Evolutionary conservation across 176 grass and related monocot genomes (phyloP).

Genomic region (Rhipidocladum racemiflorum): DNA sequence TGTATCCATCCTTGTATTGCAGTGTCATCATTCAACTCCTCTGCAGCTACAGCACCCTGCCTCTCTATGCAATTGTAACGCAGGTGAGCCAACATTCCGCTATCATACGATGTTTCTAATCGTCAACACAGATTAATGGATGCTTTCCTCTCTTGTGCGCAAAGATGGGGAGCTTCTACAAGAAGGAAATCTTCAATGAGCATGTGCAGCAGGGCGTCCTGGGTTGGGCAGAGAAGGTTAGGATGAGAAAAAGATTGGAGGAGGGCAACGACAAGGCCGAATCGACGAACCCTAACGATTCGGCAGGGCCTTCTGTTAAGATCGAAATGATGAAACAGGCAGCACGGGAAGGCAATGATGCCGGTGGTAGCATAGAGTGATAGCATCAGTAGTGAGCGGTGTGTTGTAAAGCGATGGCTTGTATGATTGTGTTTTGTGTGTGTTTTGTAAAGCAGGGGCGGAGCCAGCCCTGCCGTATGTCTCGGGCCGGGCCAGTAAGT

Average conservation of each 20-base stretch:
- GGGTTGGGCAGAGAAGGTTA: conserved; percentile 69
- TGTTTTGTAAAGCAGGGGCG: too few species aligned
- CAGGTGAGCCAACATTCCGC: conserved; percentile 40
- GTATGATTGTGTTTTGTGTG: background rate
- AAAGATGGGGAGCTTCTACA: conserved; percentile 88
- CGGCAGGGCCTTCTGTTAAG: conserved; percentile 23
- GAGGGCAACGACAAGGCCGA: background rate
- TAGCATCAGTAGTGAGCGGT: background rate
- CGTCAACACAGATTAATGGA: background rate
- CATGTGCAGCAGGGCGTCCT: conserved; percentile 67
- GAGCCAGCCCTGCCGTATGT: too few species aligned
- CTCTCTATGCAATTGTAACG: conserved; percentile 84
- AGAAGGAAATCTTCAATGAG: conserved; percentile 85
- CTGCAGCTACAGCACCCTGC: conserved; percentile 92
- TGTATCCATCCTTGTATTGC: background rate
- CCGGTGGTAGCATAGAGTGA: conserved; percentile 18
- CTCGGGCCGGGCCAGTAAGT: too few species aligned
- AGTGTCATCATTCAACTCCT: conserved; percentile 76
- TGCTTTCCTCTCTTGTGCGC: conserved; percentile 17
- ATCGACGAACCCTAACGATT: background rate
- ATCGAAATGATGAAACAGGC: conserved; percentile 29
- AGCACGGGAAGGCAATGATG: background rate
- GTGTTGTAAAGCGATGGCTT: background rate
- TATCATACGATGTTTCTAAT: background rate
- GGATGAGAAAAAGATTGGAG: conserved; percentile 44